Base-by-base conservation (phyloP, 192 early-diverging fungal species). In the Mortierella antarctica region DNA sequence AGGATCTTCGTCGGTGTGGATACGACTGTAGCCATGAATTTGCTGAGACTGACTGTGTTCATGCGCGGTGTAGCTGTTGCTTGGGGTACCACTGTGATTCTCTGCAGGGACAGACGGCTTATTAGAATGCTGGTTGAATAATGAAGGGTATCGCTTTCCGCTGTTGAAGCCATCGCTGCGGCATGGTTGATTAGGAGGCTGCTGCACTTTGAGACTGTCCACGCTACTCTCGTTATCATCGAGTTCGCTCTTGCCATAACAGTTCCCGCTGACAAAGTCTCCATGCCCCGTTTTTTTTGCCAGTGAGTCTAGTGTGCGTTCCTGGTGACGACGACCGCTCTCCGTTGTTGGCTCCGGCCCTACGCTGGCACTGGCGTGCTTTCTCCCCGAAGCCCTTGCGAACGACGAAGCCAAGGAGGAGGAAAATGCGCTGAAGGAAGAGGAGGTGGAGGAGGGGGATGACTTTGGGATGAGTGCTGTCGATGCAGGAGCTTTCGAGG, bases 1-100 rank as follows among this genome's bases (percentile, higher is more conserved):
- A 12, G 65, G 52, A 31, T 68, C 56, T 47, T 76, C 64, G 61
- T 64, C 59, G 55, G 57, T 56, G 18, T 69, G 65, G 42, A 69
- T 69, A 51, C 66, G 72, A 52, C 50, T 54, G 18, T 65, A 64
- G 44, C 54, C 59, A n/a, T 66, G 57, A 54, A 66, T 62, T 15
- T 62, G 69, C 14, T 59, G 58, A 15, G 44, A 57, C 46, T 11
- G 48, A 10, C 48, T 51, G 5, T 64, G 51, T 39, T 40, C 31
- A 23, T 9, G 21, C 2, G 31, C 31, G 57, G 31, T 14, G 9
- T 0, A 12, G 20, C 31, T 40, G 39, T n/a, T 58, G 21, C 40
- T 12, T 9, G 31, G 57, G 18, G 14, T 1, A 0, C 9, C 8
- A 21, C 9, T 14, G 54, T 21, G 17, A 9, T 55, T 8, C 21